A percentile compares a stretch with the other conserved stretches of the same genome.
These are phyloP conservation scores for Mollisiaceae sp. DNA, from an alignment of 2,329 filamentous ascomycete species.

Conservation along the genomic window DNA sequence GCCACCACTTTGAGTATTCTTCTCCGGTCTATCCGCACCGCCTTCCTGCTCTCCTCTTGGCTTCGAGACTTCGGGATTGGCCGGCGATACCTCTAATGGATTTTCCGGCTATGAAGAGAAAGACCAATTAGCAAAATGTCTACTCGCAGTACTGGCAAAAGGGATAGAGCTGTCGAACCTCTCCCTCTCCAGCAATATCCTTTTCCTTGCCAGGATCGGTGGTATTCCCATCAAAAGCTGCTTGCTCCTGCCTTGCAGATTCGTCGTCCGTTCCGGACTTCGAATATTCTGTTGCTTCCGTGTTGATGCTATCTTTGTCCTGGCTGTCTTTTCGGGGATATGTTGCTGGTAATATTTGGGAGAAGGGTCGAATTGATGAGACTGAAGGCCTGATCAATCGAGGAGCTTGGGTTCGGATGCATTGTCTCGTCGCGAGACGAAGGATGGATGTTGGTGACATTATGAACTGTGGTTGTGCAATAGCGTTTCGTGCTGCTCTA, in stretches of 20 bases:
- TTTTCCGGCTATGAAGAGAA: constrained; percentile 44
- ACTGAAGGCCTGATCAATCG: neutral
- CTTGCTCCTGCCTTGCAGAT: constrained; percentile 58
- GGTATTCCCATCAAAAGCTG: constrained; percentile 71
- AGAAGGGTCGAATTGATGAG: constrained; percentile 4
- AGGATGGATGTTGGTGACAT: constrained; percentile 12
- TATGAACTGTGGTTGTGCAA: neutral
- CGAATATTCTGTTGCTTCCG: constrained; percentile 68
- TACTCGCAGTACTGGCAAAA: neutral
- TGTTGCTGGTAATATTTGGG: neutral
- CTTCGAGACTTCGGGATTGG: constrained; percentile 62
- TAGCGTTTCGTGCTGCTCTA: neutral
- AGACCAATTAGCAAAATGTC: neutral
- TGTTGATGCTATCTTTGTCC: constrained; percentile 67
- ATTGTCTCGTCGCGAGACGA: constrained; percentile 4
- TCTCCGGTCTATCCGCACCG: constrained; percentile 45
- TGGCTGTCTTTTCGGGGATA: constrained; percentile 37
- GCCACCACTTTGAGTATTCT: constrained; percentile 46
- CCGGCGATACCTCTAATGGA: constrained; percentile 64
- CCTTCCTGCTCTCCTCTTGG: constrained; percentile 51
- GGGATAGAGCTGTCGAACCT: neutral
- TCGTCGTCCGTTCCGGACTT: constrained; percentile 68
- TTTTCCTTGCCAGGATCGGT: constrained; percentile 70
- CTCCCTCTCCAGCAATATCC: constrained; percentile 47
- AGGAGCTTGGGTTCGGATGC: neutral